Evolutionary conservation across 352 stramenopile species (phyloP).

Genomic region (Phytophthora lateralis): DNA sequence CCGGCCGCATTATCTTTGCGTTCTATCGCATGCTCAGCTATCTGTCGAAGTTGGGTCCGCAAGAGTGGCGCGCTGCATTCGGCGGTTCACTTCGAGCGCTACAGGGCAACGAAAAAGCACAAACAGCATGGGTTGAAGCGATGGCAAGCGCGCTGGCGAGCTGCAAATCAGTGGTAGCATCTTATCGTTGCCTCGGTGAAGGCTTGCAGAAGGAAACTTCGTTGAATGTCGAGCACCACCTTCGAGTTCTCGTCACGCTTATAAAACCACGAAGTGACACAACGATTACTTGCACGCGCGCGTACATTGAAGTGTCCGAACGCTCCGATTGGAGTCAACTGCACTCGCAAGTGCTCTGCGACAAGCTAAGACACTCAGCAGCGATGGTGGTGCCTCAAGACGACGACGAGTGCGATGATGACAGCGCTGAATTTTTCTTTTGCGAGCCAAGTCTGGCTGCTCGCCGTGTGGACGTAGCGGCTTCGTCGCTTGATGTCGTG

Average conservation of each 20-base stretch:
- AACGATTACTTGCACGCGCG: conserved; percentile 3
- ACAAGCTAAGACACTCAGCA: conserved; percentile 30
- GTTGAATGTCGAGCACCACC: conserved; percentile 17
- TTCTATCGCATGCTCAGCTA: conserved; percentile 31
- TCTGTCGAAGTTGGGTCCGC: conserved; percentile 21
- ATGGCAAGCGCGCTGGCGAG: conserved; percentile 17
- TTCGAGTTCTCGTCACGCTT: conserved; percentile 28
- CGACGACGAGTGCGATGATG: conserved; percentile 20
- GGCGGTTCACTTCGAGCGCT: conserved; percentile 26
- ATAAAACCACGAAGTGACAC: conserved; percentile 1
- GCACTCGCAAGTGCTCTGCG: conserved; percentile 29
- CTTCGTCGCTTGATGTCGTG: conserved; percentile 34
- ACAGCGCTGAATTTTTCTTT: conserved; percentile 28
- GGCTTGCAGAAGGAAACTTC: conserved; percentile 1
- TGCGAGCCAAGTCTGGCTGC: conserved; percentile 32
- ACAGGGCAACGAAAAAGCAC: conserved; percentile 19
- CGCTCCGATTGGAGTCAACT: conserved; percentile 18
- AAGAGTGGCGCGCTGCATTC: conserved; percentile 29
- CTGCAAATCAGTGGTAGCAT: conserved; percentile 22
- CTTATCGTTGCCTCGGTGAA: conserved; percentile 16
- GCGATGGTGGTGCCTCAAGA: conserved; percentile 23
- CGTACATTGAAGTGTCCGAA: conserved; percentile 19
- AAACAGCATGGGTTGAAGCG: conserved; percentile 18
- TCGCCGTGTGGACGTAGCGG: conserved; percentile 30
- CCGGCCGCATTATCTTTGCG: conserved; percentile 27